Evolutionary conservation across 495 filamentous ascomycete species (phyloP), one percentile per base, ranked within the genome.

Genomic region (Pyrenula aspistea): DNA sequence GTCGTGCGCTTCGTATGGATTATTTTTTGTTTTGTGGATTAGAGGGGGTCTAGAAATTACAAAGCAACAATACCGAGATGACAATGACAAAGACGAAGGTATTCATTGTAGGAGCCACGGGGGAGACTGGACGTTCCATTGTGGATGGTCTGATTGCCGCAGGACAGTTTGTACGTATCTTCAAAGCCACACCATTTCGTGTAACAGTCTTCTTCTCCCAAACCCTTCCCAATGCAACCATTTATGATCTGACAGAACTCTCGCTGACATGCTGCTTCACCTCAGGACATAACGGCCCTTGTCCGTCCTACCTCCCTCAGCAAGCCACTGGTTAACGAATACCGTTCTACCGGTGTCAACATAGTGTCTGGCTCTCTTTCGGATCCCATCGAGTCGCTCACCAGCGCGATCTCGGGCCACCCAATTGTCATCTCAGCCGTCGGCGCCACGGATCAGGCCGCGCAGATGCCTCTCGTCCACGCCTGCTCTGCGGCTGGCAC

Each of bases 391-490:
- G 78, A 78, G 24, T 65, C 75, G 1, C 69, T 83, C 11, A 67
- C 72, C 55, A 63, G 72, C 50, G 70, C 67, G 2, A 59, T 83
- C n/a, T 59, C 61, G 1, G 79, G 69, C 2, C 71, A 77, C 48
- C 74, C 83, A 60, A 70, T 79, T 31, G 67, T 85, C 47, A 76
- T 85, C 65, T 77, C 67, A 59, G 73, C 71, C 63, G 71, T 81
- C 53, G 76, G 70, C 10, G 69, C 75, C 2, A 59, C 67, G 1
- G 70, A 73, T 56, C 68, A 73, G 57, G 67, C 73, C 61, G 72
- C 73, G 49, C 79, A 83, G 55, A 71, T 82, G 19, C 66, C 71
- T 1, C 65, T 83, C 15, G 77, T 73, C 59, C 75, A 76, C 48
- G 81, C 31, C 4, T 42, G 31, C 31, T 4, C 31, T 15, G 31